phyloP scores from a whole-genome alignment of 306 rosid genomes.

The Corylus avellana region DNA sequence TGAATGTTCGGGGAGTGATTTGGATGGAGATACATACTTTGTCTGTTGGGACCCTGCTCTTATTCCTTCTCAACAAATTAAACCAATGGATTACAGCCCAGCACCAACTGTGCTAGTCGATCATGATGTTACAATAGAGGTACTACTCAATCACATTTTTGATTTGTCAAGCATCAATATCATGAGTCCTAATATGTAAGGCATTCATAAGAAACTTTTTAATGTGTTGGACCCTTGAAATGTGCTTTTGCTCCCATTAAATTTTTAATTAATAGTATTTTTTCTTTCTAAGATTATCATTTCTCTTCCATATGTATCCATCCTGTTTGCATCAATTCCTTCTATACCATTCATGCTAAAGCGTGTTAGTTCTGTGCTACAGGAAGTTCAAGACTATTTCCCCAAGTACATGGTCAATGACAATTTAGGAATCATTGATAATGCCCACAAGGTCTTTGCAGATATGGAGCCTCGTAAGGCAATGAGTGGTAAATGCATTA shows the following conservation, averaged over 20 bases:
- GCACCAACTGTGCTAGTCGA: slow-evolving; percentile 28
- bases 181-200: too few relatives aligned
- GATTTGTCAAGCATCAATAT: too few relatives aligned
- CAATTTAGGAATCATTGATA: slow-evolving; percentile 64
- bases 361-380: background rate
- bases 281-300: background rate
- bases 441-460: slow-evolving; percentile 47
- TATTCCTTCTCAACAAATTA: slow-evolving; percentile 20
- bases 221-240: too few relatives aligned
- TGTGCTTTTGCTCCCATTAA: too few relatives aligned
- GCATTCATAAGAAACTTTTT: too few relatives aligned
- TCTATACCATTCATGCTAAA: background rate
- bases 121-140: slow-evolving; percentile 48
- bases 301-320: background rate
- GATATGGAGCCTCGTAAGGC: slow-evolving; percentile 31
- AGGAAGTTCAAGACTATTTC: slow-evolving; percentile 56
- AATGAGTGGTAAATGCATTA: slow-evolving; percentile 18
- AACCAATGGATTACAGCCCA: slow-evolving; percentile 50
- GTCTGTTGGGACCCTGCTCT: slow-evolving; percentile 49
- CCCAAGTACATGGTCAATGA: slow-evolving; percentile 60
- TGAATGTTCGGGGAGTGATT: slow-evolving; percentile 59
- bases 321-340: background rate
- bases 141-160: slow-evolving; percentile 4
- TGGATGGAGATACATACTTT: slow-evolving; percentile 50
- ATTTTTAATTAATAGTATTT: too few relatives aligned